Evolutionary conservation across 2,329 filamentous ascomycete genomes (phyloP).

Genomic region (Epichloe elymi): DNA sequence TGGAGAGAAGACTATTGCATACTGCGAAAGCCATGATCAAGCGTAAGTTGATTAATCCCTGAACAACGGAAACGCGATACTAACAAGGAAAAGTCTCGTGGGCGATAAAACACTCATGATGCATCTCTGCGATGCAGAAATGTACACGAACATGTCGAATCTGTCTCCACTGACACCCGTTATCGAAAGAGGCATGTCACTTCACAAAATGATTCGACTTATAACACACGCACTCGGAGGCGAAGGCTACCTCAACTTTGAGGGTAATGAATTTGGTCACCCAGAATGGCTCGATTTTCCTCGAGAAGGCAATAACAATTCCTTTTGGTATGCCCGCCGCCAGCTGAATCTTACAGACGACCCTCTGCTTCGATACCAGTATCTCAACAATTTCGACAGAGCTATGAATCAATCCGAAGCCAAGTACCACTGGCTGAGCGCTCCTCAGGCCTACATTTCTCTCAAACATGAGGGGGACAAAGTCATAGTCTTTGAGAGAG

Average conservation of each 20-base stretch:
- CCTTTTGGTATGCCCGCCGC: slow-evolving; percentile 85
- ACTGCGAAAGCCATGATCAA: slow-evolving; percentile 95
- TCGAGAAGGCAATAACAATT: slow-evolving; percentile 81
- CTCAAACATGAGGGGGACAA: slow-evolving; percentile 92
- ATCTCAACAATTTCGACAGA: slow-evolving; percentile 86
- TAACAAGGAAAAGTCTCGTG: slow-evolving; percentile 51
- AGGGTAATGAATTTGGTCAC: slow-evolving; percentile 97
- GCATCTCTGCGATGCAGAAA: slow-evolving; percentile 92
- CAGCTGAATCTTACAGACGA: slow-evolving; percentile 92
- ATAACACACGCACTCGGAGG: slow-evolving; percentile 84
- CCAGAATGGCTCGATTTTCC: slow-evolving; percentile 99
- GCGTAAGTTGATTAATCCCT: slow-evolving; percentile 47
- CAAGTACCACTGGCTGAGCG: slow-evolving; percentile 83
- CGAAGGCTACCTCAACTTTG: slow-evolving; percentile 96
- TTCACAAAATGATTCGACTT: slow-evolving; percentile 97
- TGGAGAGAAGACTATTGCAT: slow-evolving; percentile 96
- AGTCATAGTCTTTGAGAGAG: slow-evolving; percentile 89
- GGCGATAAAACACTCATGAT: slow-evolving; percentile 96
- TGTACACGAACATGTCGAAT: slow-evolving; percentile 96
- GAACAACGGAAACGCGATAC: neutral
- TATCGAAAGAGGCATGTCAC: slow-evolving; percentile 78
- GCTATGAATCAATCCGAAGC: slow-evolving; percentile 80
- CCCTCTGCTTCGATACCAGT: slow-evolving; percentile 69
- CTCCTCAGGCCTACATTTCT: slow-evolving; percentile 78
- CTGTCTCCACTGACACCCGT: slow-evolving; percentile 72